These are phyloP conservation scores for Alisma plantagoaquatica DNA, from an alignment of 106 monocot species.

Conservation along the genomic window DNA sequence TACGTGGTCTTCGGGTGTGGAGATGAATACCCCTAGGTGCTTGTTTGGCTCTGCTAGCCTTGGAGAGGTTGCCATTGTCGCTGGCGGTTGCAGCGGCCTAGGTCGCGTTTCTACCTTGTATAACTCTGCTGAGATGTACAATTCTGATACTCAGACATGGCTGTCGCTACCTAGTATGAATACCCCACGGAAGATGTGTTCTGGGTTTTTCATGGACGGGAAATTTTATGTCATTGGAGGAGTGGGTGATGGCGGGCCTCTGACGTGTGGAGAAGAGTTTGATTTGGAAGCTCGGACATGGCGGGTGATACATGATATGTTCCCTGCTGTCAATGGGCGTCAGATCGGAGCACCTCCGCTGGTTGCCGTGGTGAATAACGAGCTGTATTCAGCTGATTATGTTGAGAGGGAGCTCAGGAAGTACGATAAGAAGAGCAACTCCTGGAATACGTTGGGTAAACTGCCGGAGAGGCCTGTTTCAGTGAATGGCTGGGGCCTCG, in stretches of 20 bases:
- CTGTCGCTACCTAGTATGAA: constrained; percentile 51
- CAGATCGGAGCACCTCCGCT: constrained; percentile 60
- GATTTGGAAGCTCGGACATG: constrained; percentile 41
- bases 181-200: constrained; percentile 58
- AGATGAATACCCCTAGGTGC: constrained; percentile 54
- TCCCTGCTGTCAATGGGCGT: constrained; percentile 37
- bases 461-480: constrained; percentile 61
- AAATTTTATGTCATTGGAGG: no score
- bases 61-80: constrained; percentile 58
- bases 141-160: constrained; percentile 52
- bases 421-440: constrained; percentile 49
- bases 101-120: constrained; percentile 37
- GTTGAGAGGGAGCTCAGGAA: constrained; percentile 42
- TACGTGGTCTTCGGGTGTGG: constrained; percentile 37
- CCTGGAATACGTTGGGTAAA: constrained; percentile 38
- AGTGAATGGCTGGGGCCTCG: constrained; percentile 82
- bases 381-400: constrained; percentile 66
- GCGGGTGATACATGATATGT: constrained; percentile 59
- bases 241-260: no score
- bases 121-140: constrained; percentile 59
- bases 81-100: constrained; percentile 38
- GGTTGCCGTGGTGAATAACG: constrained; percentile 66
- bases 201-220: no score
- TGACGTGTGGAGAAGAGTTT: constrained; percentile 75
- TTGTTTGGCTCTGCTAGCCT: no score